Conservation (phyloP, 495 filamentous ascomycete species). For the Penicillium maclennaniae region DNA sequence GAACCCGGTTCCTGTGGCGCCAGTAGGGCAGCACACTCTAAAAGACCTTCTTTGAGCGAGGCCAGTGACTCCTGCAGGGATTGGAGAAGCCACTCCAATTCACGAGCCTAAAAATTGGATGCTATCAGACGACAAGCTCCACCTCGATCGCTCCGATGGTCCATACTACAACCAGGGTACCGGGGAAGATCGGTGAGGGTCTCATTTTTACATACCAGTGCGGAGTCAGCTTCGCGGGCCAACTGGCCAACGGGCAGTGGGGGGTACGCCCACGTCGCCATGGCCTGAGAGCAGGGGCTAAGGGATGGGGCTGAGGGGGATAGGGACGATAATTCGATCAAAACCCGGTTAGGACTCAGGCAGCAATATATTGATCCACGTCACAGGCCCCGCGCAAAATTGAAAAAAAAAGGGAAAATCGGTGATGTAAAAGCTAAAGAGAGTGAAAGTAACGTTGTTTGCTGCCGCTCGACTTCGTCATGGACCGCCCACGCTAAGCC, state of each 20-base stretch:
- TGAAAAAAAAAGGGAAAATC: too few relatives aligned
- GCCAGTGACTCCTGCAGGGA: conserved; percentile 73
- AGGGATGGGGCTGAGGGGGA: background rate
- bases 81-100: conserved; percentile 83
- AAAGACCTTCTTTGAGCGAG: conserved; percentile 76
- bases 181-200: conserved; percentile 2
- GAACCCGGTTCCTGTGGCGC: conserved; percentile 76
- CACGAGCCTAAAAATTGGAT: conserved; percentile 52
- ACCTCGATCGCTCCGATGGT: conserved; percentile 14
- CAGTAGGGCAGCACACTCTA: conserved; percentile 82
- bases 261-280: conserved; percentile 78
- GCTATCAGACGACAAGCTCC: conserved; percentile 25
- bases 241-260: conserved; percentile 61
- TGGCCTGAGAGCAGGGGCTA: too few relatives aligned
- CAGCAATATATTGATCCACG: conserved; percentile 26
- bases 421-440: background rate
- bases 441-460: conserved; percentile 16
- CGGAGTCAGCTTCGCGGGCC: conserved; percentile 61
- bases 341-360: conserved; percentile 5
- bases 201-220: conserved; percentile 51
- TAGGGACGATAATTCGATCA: background rate
- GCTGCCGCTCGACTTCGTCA: conserved; percentile 30
- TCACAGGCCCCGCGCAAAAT: conserved; percentile 9
- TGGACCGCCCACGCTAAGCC: conserved; percentile 23
- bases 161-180: conserved; percentile 21